Evolutionary conservation across 2,329 filamentous ascomycete genomes (phyloP).

Genomic region (Colletotrichum sp.): DNA sequence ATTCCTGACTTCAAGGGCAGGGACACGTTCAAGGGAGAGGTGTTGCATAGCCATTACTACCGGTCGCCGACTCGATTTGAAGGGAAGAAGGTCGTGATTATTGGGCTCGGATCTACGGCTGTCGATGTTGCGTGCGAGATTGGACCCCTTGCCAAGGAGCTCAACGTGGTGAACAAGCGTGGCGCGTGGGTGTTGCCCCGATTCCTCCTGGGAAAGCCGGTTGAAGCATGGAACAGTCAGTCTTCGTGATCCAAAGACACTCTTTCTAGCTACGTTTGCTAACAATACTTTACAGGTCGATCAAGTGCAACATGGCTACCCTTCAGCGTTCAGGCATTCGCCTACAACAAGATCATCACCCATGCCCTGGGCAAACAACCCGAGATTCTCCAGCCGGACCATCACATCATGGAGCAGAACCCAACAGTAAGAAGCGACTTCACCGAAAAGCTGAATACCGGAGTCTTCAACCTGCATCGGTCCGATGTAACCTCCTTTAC

Average conservation of each 20-base stretch:
- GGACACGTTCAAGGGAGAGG: conserved; percentile 35
- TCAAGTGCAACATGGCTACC: conserved; percentile 34
- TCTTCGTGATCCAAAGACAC: neutral
- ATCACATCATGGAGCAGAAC: conserved; percentile 38
- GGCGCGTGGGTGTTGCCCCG: conserved; percentile 44
- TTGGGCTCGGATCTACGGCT: conserved; percentile 41
- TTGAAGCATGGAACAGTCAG: conserved; percentile 40
- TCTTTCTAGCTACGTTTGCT: neutral
- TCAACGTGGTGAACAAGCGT: conserved; percentile 40
- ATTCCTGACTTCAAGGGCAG: conserved; percentile 34
- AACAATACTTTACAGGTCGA: conserved; percentile 23
- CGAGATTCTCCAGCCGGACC: conserved; percentile 33
- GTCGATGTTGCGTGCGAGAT: conserved; percentile 44
- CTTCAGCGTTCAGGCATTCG: conserved; percentile 28
- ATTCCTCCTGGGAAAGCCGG: conserved; percentile 38
- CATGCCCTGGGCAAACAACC: conserved; percentile 35
- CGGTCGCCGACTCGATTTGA: conserved; percentile 35
- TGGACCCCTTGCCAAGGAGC: conserved; percentile 33
- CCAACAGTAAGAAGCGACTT: conserved; percentile 34
- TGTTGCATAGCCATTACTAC: conserved; percentile 43
- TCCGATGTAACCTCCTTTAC: conserved; percentile 33
- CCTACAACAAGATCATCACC: conserved; percentile 34
- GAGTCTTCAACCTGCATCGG: conserved; percentile 36
- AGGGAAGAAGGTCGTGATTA: conserved; percentile 40
- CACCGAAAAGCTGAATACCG: conserved; percentile 35